These are phyloP conservation scores for Podaxis mareebaensis DNA, from an alignment of 768 basidiomycete genomes.

Conservation along the genomic window DNA sequence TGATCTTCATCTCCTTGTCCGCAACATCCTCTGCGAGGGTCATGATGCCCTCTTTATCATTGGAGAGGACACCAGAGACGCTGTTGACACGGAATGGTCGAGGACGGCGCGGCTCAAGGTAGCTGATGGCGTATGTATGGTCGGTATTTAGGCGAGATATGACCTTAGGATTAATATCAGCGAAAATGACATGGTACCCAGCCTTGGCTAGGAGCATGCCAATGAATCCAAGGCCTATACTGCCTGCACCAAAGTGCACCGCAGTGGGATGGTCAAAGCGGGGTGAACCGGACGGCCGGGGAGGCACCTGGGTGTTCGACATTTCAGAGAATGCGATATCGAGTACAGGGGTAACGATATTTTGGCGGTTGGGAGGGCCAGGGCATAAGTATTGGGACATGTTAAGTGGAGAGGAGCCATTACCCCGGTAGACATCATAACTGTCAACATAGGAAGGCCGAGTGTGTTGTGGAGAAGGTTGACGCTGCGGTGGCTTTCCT, in stretches of 20 bases:
- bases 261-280: conserved; percentile 12
- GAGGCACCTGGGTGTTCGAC: neutral
- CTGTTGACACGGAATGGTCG: conserved; percentile 13
- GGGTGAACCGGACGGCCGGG: neutral
- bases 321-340: too few relatives aligned
- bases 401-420: too few relatives aligned
- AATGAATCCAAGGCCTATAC: conserved; percentile 14
- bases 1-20: conserved; percentile 13
- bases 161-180: conserved; percentile 7
- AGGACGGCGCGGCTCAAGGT: conserved; percentile 8
- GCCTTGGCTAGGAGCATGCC: conserved; percentile 13
- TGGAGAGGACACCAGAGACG: conserved; percentile 12
- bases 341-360: too few relatives aligned
- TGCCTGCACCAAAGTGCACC: conserved; percentile 13
- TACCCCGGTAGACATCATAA: too few relatives aligned
- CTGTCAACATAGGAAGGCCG: too few relatives aligned
- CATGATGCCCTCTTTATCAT: conserved; percentile 11
- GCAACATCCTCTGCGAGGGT: conserved; percentile 10
- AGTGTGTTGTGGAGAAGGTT: too few relatives aligned
- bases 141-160: conserved; percentile 9
- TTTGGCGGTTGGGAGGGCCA: too few relatives aligned
- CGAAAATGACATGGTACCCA: conserved; percentile 16
- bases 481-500: too few relatives aligned
- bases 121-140: conserved; percentile 7
- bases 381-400: too few relatives aligned